Percentiles rank a stretch among this genome's conserved stretches.
phyloP scores from a whole-genome alignment of 2,329 filamentous ascomycete species.

The Ophiostoma sp. region DNA sequence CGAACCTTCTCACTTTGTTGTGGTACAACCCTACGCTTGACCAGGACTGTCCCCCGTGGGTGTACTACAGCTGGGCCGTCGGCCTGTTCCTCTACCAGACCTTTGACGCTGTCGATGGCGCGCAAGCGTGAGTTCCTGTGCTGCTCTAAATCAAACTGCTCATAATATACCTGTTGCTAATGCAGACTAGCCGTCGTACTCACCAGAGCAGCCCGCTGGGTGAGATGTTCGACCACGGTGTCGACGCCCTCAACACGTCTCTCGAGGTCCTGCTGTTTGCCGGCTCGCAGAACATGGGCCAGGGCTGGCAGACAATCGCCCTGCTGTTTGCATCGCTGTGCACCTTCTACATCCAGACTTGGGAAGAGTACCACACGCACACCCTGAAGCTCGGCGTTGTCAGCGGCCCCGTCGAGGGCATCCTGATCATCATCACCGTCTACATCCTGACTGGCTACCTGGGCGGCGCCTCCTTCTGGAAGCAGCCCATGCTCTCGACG shows the following conservation, averaged over 20 bases:
- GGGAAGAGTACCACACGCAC: constrained; percentile 99
- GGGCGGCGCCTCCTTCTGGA: constrained; percentile 90
- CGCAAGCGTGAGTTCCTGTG: constrained; percentile 66
- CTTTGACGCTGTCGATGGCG: constrained; percentile 93
- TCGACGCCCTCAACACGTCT: constrained; percentile 94
- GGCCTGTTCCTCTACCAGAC: constrained; percentile 96
- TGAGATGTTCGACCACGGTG: constrained; percentile 95
- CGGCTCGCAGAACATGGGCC: constrained; percentile 85
- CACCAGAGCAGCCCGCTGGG: constrained; percentile 88
- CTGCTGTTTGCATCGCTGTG: constrained; percentile 77
- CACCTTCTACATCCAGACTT: constrained; percentile 98
- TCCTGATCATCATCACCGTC: constrained; percentile 74
- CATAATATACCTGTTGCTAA: not conserved
- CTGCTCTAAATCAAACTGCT: not conserved
- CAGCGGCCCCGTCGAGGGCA: constrained; percentile 91
- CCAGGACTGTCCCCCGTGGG: constrained; percentile 89
- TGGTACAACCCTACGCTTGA: constrained; percentile 96
- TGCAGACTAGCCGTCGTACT: constrained; percentile 63
- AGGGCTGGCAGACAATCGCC: constrained; percentile 82
- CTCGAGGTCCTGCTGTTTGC: constrained; percentile 90
- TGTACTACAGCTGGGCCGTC: constrained; percentile 85
- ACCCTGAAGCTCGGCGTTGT: constrained; percentile 86
- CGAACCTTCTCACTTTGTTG: constrained; percentile 84
- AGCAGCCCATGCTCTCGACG: constrained; percentile 68
- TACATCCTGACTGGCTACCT: constrained; percentile 78